A percentile compares a stretch with the other conserved stretches of the same genome.
phyloP scores from a whole-genome alignment of 1,284 basidiomycete species.

The Lignosus rhinocerotis region DNA sequence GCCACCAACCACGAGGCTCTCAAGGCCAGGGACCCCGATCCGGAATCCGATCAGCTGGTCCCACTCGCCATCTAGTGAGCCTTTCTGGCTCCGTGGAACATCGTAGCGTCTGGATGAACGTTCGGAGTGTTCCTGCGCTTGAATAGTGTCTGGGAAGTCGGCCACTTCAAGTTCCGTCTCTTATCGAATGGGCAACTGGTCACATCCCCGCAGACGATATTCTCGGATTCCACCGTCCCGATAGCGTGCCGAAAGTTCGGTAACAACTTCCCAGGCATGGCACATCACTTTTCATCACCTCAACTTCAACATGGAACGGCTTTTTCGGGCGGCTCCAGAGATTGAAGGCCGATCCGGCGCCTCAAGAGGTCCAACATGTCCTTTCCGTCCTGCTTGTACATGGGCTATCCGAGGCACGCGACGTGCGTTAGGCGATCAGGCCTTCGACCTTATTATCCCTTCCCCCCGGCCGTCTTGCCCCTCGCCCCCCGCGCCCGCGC shows the following conservation, averaged over 20 bases:
- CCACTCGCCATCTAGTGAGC: conserved; percentile 10
- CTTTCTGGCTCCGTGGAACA: conserved; percentile 13
- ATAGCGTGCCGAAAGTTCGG: conserved; percentile 25
- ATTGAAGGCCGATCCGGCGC: conserved; percentile 33
- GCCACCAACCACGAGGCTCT: conserved; percentile 16
- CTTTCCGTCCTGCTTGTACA: conserved; percentile 27
- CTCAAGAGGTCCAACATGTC: conserved; percentile 28
- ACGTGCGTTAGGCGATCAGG: conserved; percentile 34
- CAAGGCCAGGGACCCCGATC: conserved; percentile 23
- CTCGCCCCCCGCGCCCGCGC: conserved; percentile 28
- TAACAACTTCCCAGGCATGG: conserved; percentile 24
- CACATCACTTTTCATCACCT: conserved; percentile 19
- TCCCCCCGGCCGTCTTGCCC: conserved; percentile 12
- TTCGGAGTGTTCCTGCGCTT: conserved; percentile 17
- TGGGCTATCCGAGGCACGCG: conserved; percentile 34
- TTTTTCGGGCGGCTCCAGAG: conserved; percentile 24
- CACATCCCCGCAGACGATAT: conserved; percentile 15
- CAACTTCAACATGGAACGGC: conserved; percentile 22
- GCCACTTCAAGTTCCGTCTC: conserved; percentile 20
- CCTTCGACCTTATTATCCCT: conserved; percentile 33
- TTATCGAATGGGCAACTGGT: conserved; percentile 19
- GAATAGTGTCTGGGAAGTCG: conserved; percentile 19
- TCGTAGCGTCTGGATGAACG: conserved; percentile 11
- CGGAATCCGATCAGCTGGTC: conserved; percentile 23
- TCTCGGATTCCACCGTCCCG: conserved; percentile 22